phyloP scores from a whole-genome alignment of 176 grass and related monocot genomes.

The Olyra latifolia region DNA sequence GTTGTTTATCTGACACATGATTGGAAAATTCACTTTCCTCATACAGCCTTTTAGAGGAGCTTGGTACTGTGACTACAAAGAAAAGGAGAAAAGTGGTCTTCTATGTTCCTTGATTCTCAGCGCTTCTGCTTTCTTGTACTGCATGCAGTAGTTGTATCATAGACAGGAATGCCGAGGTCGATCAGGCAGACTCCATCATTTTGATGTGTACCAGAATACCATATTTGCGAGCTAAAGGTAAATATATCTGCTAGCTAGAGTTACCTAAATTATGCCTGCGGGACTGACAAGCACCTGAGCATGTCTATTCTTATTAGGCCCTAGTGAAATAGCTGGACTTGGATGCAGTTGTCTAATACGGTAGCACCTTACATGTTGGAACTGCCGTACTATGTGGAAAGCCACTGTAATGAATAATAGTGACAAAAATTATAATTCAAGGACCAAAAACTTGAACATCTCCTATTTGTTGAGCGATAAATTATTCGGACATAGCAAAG shows the following conservation, averaged over 20 bases:
- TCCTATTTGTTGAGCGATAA: too few species aligned
- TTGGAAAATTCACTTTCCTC: background rate
- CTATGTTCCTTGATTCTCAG: background rate
- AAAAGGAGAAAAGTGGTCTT: background rate
- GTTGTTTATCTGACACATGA: conserved; percentile 11
- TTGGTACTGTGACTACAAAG: background rate
- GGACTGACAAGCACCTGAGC: background rate
- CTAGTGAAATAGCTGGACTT: background rate
- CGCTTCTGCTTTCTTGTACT: background rate
- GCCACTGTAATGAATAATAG: too few species aligned
- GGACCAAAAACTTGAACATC: too few species aligned
- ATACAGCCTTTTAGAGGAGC: conserved; percentile 15
- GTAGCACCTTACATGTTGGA: too few species aligned
- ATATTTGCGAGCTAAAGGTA: conserved; percentile 24
- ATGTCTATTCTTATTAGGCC: conserved; percentile 13
- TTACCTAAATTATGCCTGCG: conserved; percentile 6
- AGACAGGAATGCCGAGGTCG: conserved; percentile 14
- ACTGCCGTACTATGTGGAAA: too few species aligned
- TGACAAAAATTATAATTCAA: too few species aligned
- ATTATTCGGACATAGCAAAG: too few species aligned
- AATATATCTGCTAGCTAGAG: conserved; percentile 26
- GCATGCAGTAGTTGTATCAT: conserved; percentile 13
- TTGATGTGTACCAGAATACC: background rate
- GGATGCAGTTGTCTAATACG: too few species aligned
- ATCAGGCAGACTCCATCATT: background rate